Conservation (phyloP, 164 flowering plant genomes). For the Cinnamomum chago region DNA sequence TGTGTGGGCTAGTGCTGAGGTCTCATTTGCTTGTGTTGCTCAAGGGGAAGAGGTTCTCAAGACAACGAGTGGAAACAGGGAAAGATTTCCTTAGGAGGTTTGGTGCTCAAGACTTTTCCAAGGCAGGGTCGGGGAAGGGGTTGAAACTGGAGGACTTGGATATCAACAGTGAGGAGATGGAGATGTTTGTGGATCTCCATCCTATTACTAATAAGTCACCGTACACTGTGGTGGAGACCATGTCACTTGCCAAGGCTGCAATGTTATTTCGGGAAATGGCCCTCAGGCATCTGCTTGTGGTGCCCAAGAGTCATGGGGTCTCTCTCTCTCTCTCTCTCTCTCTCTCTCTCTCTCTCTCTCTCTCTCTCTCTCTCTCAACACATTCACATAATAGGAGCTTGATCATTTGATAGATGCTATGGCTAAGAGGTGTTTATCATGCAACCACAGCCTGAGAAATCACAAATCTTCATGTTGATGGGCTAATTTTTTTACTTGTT, state of each 20-base stretch:
- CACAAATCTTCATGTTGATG: too few species aligned
- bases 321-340: conserved; percentile 9
- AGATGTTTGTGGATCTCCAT: conserved; percentile 94
- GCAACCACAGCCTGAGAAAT: too few species aligned
- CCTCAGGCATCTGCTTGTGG: conserved; percentile 78
- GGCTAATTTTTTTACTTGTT: too few species aligned
- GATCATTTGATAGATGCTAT: too few species aligned
- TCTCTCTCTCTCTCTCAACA: not conserved
- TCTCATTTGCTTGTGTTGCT: conserved; percentile 83
- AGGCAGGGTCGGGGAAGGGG: conserved; percentile 87
- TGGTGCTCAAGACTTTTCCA: conserved; percentile 79
- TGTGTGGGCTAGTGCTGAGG: conserved; percentile 80
- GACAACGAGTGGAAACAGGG: conserved; percentile 32
- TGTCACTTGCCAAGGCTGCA: conserved; percentile 97
- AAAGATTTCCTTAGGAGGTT: conserved; percentile 37
- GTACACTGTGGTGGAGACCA: conserved; percentile 81
- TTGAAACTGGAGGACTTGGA: conserved; percentile 71
- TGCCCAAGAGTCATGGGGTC: conserved; percentile 85
- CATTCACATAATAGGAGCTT: not conserved
- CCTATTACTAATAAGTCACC: conserved; percentile 92
- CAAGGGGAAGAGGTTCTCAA: conserved; percentile 56
- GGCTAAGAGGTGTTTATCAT: not conserved
- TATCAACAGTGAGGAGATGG: conserved; percentile 66
- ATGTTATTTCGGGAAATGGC: conserved; percentile 74
- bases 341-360: not conserved